Conservation (phyloP, 345 rosid genomes). For the Brassica rapa region DNA sequence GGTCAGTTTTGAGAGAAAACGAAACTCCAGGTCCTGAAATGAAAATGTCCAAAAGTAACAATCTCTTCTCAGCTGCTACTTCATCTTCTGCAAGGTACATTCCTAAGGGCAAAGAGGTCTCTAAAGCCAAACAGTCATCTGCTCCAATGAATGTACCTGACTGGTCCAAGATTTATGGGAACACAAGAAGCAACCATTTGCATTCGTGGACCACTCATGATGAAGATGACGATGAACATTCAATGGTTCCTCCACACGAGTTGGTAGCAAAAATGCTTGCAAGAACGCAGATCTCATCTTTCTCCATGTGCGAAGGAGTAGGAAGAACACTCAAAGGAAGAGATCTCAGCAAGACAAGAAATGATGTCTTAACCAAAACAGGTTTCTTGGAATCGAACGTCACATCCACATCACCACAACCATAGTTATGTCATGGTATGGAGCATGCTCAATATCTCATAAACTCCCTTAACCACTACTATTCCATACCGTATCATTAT, state of each 20-base stretch:
- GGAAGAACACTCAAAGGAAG: conserved; percentile 92
- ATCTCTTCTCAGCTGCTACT: conserved; percentile 44
- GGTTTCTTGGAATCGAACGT: conserved; percentile 65
- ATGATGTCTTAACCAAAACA: conserved; percentile 63
- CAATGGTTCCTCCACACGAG: conserved; percentile 83
- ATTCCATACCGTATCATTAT: conserved; percentile 25
- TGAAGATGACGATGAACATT: conserved; percentile 49
- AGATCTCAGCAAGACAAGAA: conserved; percentile 77
- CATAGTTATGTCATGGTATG: conserved; percentile 31
- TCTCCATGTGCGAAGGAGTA: conserved; percentile 79
- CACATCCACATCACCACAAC: conserved; percentile 32
- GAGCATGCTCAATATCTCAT: conserved; percentile 10
- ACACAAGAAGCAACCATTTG: conserved; percentile 25
- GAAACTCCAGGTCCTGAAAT: conserved; percentile 47
- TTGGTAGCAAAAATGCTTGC: conserved; percentile 65
- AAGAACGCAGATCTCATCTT: conserved; percentile 52
- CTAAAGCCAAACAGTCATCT: conserved; percentile 52
- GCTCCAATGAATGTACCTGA: conserved; percentile 84
- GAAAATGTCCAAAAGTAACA: conserved; percentile 40
- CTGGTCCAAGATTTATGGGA: conserved; percentile 85
- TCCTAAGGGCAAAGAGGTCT: conserved; percentile 24
- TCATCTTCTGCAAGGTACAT: conserved; percentile 41
- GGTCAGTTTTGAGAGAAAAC: conserved; percentile 51
- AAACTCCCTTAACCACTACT: not conserved
- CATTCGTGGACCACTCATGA: conserved; percentile 41